A percentile compares a stretch with the other conserved stretches of the same genome.
Conservation (phyloP, 306 rosid genomes). For the Rosa lucieae region DNA sequence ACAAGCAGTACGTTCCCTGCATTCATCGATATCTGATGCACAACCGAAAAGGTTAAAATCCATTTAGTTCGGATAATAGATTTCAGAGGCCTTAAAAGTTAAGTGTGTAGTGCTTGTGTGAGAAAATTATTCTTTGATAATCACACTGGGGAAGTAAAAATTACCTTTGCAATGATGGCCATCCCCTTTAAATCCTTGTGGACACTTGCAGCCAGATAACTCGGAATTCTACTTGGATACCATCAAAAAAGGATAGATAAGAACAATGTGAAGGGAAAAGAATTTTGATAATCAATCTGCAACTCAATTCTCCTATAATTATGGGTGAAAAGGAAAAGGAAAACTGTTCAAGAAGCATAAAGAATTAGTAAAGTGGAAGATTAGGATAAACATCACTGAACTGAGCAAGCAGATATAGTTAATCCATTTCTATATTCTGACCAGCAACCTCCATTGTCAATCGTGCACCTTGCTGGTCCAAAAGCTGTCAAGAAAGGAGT, state of each 20-base stretch:
- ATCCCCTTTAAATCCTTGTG: slow-evolving; percentile 66
- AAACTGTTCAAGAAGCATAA: not conserved
- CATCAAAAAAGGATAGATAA: slow-evolving; percentile 22
- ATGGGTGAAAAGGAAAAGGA: not conserved
- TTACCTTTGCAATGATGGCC: slow-evolving; percentile 77
- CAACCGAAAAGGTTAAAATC: not conserved
- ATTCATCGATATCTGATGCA: slow-evolving; percentile 49
- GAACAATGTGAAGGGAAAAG: slow-evolving; percentile 1
- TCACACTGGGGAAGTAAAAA: slow-evolving; percentile 15
- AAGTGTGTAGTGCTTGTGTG: not conserved
- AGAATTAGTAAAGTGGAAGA: slow-evolving; percentile 14
- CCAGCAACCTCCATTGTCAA: slow-evolving; percentile 95
- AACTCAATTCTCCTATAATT: not conserved
- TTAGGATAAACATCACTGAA: slow-evolving; percentile 51
- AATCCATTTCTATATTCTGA: slow-evolving; percentile 48
- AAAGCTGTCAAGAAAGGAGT: slow-evolving; percentile 55
- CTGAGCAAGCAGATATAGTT: slow-evolving; percentile 86
- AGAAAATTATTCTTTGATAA: not conserved
- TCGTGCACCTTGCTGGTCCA: slow-evolving; percentile 89
- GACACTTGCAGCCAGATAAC: slow-evolving; percentile 70
- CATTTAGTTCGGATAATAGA: not conserved
- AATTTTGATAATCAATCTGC: not conserved
- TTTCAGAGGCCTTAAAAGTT: not conserved
- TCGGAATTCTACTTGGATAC: slow-evolving; percentile 46
- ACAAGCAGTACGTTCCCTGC: slow-evolving; percentile 47